These are phyloP conservation scores for Fusarium tuaranense DNA, from an alignment of 2,329 filamentous ascomycete genomes.

Conservation along the genomic window DNA sequence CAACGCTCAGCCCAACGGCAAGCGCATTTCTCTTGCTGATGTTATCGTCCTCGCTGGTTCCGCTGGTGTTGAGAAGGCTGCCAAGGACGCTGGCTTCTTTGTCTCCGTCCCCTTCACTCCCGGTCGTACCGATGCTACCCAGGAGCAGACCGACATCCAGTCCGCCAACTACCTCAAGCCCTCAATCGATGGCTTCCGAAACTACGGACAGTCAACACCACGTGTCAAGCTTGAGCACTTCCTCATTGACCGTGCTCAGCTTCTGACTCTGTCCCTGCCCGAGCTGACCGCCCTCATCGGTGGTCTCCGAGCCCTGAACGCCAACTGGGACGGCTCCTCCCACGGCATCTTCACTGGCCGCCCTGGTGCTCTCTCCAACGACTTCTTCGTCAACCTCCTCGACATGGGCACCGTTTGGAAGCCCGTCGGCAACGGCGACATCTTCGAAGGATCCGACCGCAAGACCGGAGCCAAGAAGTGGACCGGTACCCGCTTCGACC, in stretches of 20 bases:
- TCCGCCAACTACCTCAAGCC: constrained; percentile 77
- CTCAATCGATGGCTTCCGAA: constrained; percentile 79
- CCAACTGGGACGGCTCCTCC: constrained; percentile 77
- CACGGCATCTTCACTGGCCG: constrained; percentile 76
- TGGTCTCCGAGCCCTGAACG: constrained; percentile 75
- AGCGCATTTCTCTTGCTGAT: constrained; percentile 82
- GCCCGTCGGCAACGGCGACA: constrained; percentile 58
- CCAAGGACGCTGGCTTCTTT: constrained; percentile 59
- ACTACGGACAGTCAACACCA: constrained; percentile 73
- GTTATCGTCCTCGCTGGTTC: constrained; percentile 80
- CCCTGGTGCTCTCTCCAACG: constrained; percentile 78
- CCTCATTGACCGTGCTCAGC: constrained; percentile 78
- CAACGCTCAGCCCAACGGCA: constrained; percentile 58
- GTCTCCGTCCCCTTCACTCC: constrained; percentile 77
- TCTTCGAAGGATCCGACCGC: constrained; percentile 74
- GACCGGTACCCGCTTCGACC: constrained; percentile 75
- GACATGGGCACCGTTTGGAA: constrained; percentile 75
- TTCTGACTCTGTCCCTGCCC: constrained; percentile 76
- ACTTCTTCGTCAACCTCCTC: constrained; percentile 85
- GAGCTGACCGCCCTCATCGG: constrained; percentile 79
- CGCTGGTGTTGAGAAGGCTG: constrained; percentile 80
- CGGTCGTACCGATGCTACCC: constrained; percentile 77
- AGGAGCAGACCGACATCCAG: constrained; percentile 77
- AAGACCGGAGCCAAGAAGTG: constrained; percentile 76
- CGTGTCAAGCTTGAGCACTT: constrained; percentile 75